phyloP scores from a whole-genome alignment of 2,329 filamentous ascomycete species.

The Fulvia fulva region DNA sequence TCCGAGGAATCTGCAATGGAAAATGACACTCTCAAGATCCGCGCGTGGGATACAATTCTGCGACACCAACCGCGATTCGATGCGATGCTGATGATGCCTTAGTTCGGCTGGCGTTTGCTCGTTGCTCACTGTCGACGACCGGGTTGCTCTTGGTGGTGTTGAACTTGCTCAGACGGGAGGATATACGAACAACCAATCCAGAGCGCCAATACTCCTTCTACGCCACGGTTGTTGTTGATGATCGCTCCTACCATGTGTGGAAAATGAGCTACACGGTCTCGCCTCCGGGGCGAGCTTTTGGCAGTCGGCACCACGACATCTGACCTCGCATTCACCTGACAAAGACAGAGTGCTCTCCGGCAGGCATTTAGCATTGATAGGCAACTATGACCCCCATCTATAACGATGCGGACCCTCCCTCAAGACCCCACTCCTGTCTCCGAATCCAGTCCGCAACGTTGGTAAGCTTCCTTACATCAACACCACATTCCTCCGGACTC shows the following conservation, averaged over 20 bases:
- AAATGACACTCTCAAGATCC: too few species aligned
- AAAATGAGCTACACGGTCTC: background rate
- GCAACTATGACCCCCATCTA: background rate
- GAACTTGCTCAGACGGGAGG: background rate
- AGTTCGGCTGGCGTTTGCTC: background rate
- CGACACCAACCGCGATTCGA: too few species aligned
- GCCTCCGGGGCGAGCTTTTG: background rate
- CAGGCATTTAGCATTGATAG: too few species aligned
- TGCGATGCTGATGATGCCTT: background rate
- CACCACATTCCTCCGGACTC: conserved; percentile 16
- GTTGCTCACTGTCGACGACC: background rate
- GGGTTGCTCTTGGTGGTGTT: background rate
- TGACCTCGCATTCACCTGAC: background rate
- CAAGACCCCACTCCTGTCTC: conserved; percentile 17
- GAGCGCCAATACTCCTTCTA: background rate
- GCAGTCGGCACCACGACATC: background rate
- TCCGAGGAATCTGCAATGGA: too few species aligned
- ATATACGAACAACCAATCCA: background rate
- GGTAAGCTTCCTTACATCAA: conserved; percentile 16
- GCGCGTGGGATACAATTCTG: too few species aligned
- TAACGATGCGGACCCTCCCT: background rate
- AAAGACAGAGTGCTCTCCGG: too few species aligned
- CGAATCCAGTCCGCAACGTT: conserved; percentile 18
- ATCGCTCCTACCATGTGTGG: background rate
- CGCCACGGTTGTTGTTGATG: background rate